Conservation (phyloP, 805 yeast genomes). For the Kurtzmaniella fragi region DNA sequence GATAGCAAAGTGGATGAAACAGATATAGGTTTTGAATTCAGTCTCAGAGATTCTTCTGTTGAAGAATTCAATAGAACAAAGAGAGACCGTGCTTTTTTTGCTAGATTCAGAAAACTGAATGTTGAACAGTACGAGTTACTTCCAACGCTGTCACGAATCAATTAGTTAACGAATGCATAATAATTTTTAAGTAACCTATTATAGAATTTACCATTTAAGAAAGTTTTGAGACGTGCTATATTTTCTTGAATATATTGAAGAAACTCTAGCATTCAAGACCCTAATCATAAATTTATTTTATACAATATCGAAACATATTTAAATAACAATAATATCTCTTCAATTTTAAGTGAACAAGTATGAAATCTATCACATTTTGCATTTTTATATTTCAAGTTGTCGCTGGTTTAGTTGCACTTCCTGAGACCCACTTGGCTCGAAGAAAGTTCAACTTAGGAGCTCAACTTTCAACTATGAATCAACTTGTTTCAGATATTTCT, state of each 20-base stretch:
- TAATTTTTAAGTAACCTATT: too few relatives aligned
- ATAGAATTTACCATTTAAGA: too few relatives aligned
- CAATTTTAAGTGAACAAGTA: background rate
- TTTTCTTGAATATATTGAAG: too few relatives aligned
- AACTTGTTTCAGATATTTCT: background rate
- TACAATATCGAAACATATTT: too few relatives aligned
- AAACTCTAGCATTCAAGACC: too few relatives aligned
- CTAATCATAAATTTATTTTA: too few relatives aligned
- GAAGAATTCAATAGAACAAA: conserved; percentile 18
- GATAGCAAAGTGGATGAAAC: conserved; percentile 12
- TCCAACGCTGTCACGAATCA: background rate
- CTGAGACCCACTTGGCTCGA: background rate
- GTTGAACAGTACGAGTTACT: conserved; percentile 7
- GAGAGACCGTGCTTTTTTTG: conserved; percentile 4
- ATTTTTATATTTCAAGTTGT: background rate
- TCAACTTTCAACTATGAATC: too few relatives aligned
- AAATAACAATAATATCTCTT: too few relatives aligned
- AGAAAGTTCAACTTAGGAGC: too few relatives aligned
- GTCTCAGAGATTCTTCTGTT: conserved; percentile 18
- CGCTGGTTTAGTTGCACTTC: too few relatives aligned
- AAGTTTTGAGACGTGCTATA: too few relatives aligned
- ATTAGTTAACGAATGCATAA: too few relatives aligned
- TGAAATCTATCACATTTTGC: background rate
- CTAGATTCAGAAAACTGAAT: background rate
- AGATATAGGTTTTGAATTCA: conserved; percentile 14